Evolutionary conservation across 306 rosid genomes (phyloP), one percentile per base, ranked within the genome.

Genomic region (Prunus dulcis): DNA sequence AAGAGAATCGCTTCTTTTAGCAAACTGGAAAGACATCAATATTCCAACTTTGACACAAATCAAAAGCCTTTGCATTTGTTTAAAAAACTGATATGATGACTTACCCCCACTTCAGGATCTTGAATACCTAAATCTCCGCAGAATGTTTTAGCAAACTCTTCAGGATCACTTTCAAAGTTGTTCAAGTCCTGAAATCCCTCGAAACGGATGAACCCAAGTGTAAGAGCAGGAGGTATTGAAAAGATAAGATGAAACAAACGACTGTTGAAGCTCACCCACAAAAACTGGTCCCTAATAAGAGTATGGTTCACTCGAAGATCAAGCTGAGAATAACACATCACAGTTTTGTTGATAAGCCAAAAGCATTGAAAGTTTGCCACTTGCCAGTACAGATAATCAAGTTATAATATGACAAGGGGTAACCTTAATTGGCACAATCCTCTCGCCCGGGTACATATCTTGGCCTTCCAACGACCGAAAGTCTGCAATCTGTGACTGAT

Each of bases 81-180:
- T 1, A 11, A 19, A 38, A 56, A 12, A 55, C 9, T 38, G 23
- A 5, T 38, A 34, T 20, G 52, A 14, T 41, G 53, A 82, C 98
- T 94, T 87, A 94, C 98, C 72, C 96, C 97, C 83, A 89, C 97
- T 89, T 92, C 97, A 64, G 96, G 97, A 79, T 95, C 97, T 73
- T 87, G 87, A 80, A 95, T 89, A 69, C 77, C 97, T 91, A 89
- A 87, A 84, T 92, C 99, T 79, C 72, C 82, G 87, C 99, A 90
- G 72, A 95, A 82, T 83, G 76, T 88, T 80, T 89, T 90, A 10
- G 97, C 89, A 78, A 95, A 90, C 86, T 95, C 97, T 91, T 95
- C 99, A 6, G 97, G 97, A 67, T 95, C 98, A 71, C 98, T 92
- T 84, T 92, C 99, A 22, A 86, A 89, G 87, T 95, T 92, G 89